Conservation (phyloP, 768 basidiomycete species). For the Suillus sp. region DNA sequence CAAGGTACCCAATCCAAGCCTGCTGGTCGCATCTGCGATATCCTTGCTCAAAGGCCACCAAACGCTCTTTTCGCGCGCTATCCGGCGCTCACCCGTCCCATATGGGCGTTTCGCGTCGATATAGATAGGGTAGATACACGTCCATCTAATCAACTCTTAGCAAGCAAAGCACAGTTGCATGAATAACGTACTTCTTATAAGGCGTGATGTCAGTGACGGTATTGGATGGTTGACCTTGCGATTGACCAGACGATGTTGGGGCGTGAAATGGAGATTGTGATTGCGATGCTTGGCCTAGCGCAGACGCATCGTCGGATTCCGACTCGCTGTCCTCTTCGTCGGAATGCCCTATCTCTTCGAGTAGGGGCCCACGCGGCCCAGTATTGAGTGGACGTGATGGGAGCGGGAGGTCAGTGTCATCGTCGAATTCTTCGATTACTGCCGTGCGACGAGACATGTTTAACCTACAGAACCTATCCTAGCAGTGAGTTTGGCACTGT, state of each 20-base stretch:
- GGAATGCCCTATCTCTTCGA: constrained; percentile 66
- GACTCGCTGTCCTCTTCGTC: constrained; percentile 48
- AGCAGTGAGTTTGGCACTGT: neutral
- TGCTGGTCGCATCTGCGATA: constrained; percentile 81
- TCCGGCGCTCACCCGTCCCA: constrained; percentile 78
- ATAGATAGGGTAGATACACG: constrained; percentile 95
- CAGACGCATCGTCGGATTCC: constrained; percentile 33
- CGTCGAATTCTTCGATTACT: constrained; percentile 83
- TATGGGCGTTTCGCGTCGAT: constrained; percentile 93
- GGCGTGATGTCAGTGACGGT: constrained; percentile 75
- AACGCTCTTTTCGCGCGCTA: constrained; percentile 74
- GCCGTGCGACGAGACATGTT: constrained; percentile 72
- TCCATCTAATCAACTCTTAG: constrained; percentile 63
- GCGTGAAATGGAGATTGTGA: constrained; percentile 33
- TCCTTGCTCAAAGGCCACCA: constrained; percentile 97
- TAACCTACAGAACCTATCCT: neutral
- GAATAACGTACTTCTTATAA: constrained; percentile 69
- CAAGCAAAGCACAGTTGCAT: constrained; percentile 12
- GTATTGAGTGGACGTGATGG: constrained; percentile 66
- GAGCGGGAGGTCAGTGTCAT: constrained; percentile 89
- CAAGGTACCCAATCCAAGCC: constrained; percentile 76
- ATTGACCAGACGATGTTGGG: constrained; percentile 18
- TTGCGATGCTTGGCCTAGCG: constrained; percentile 60
- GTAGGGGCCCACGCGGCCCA: constrained; percentile 70
- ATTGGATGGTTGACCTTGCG: constrained; percentile 33